phyloP scores from a whole-genome alignment of 441 rosid species.

The Mallotus japonicus region DNA sequence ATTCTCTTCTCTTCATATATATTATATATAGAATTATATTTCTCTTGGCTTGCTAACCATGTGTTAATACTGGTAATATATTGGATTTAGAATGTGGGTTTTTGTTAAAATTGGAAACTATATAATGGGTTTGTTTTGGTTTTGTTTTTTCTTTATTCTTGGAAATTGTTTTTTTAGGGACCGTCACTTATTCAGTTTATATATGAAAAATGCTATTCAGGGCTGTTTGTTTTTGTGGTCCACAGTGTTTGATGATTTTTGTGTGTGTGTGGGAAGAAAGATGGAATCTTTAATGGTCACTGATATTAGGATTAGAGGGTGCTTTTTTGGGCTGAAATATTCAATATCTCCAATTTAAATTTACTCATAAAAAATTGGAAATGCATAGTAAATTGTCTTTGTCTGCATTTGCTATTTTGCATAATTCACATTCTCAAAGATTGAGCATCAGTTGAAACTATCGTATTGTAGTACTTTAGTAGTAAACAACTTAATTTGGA shows the following conservation, averaged over 20 bases:
- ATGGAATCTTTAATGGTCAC: not conserved
- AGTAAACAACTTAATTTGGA: not conserved
- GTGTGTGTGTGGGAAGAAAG: not conserved
- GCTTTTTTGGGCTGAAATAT: slow-evolving; percentile 2
- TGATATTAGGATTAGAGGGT: not conserved
- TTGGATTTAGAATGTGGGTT: slow-evolving; percentile 20
- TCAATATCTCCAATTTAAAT: not conserved
- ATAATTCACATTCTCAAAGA: not conserved
- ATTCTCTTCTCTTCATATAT: not conserved
- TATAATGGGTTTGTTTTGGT: slow-evolving; percentile 11
- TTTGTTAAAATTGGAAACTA: slow-evolving; percentile 9
- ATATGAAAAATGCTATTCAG: not conserved
- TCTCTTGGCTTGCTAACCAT: not conserved
- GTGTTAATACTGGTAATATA: not conserved
- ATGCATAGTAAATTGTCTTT: not conserved
- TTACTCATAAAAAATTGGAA: not conserved
- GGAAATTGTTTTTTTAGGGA: not conserved
- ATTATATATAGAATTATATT: not conserved
- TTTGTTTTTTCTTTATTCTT: not conserved
- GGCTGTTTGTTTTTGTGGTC: not conserved
- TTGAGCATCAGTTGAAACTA: not conserved
- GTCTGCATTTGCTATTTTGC: not conserved
- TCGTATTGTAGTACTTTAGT: not conserved
- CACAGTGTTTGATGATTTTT: not conserved
- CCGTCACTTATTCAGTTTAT: not conserved